phyloP scores from a whole-genome alignment of 768 basidiomycete species.

The Lyophyllum decastes region DNA sequence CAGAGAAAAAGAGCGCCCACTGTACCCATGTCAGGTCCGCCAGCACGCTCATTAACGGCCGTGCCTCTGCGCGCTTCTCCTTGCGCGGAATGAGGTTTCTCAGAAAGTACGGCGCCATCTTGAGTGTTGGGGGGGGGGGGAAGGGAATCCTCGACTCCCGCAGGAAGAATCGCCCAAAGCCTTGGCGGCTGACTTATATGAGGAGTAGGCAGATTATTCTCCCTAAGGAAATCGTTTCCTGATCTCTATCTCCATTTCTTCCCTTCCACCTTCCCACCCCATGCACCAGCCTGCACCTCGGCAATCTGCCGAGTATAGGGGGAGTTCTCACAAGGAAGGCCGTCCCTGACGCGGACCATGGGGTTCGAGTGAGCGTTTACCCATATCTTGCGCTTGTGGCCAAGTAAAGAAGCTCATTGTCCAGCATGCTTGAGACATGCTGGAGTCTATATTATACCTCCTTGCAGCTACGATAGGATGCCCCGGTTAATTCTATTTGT shows the following conservation, averaged over 20 bases:
- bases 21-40: conserved; percentile 49
- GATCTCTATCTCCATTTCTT: conserved; percentile 11
- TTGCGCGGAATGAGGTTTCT: conserved; percentile 48
- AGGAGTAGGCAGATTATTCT: no score
- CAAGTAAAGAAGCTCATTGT: not conserved
- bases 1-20: conserved; percentile 59
- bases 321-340: not conserved
- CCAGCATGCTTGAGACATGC: not conserved
- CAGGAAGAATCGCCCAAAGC: not conserved
- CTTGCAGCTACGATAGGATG: not conserved
- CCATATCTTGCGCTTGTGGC: not conserved
- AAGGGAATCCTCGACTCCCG: not conserved
- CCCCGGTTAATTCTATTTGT: no score
- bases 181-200: not conserved
- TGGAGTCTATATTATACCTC: not conserved
- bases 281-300: no score
- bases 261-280: conserved; percentile 1
- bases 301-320: not conserved
- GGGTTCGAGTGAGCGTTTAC: not conserved
- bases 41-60: conserved; percentile 47
- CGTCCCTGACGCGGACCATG: not conserved
- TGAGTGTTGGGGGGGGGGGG: not conserved
- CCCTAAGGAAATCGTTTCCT: not conserved
- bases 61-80: conserved; percentile 36
- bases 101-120: conserved; percentile 52